Conservation (phyloP, 1,139 yeast species). For the Suhomyces anneliseae region DNA sequence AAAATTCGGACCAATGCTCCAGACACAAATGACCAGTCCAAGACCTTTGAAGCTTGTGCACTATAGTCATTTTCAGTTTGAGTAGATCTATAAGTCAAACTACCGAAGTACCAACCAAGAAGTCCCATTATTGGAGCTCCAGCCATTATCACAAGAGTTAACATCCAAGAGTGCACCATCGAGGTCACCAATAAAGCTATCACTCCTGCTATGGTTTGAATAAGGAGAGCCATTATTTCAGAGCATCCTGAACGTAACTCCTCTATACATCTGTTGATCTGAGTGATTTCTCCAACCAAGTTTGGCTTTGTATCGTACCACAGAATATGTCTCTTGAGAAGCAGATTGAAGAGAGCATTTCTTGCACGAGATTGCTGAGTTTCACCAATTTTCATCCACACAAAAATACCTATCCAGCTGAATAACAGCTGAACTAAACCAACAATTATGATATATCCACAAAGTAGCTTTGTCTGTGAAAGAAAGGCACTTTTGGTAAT, state of each 20-base stretch:
- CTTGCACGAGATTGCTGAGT: constrained; percentile 64
- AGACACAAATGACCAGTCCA: constrained; percentile 70
- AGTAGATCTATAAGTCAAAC: constrained; percentile 49
- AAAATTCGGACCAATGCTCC: constrained; percentile 61
- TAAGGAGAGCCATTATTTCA: constrained; percentile 59
- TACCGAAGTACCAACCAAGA: constrained; percentile 53
- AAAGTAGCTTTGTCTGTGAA: constrained; percentile 42
- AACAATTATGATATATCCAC: constrained; percentile 55
- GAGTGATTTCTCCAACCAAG: constrained; percentile 63
- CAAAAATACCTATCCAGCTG: constrained; percentile 55
- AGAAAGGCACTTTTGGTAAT: constrained; percentile 38
- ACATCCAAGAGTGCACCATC: constrained; percentile 76
- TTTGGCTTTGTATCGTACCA: constrained; percentile 64
- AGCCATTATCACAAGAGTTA: constrained; percentile 73
- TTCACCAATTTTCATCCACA: constrained; percentile 78
- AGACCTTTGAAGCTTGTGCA: constrained; percentile 55
- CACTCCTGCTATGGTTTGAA: constrained; percentile 53
- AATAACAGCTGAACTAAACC: constrained; percentile 56
- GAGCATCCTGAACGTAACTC: constrained; percentile 72
- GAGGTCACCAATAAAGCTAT: constrained; percentile 64
- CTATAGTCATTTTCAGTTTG: constrained; percentile 57
- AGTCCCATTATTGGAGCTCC: constrained; percentile 66
- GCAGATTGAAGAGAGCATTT: constrained; percentile 32
- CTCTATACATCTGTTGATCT: constrained; percentile 72
- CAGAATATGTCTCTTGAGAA: constrained; percentile 38